Percentiles rank a stretch among this genome's conserved stretches.
These are phyloP conservation scores for Jimgerdemannia lactiflua DNA, from an alignment of 192 early-diverging fungal genomes.

Conservation along the genomic window DNA sequence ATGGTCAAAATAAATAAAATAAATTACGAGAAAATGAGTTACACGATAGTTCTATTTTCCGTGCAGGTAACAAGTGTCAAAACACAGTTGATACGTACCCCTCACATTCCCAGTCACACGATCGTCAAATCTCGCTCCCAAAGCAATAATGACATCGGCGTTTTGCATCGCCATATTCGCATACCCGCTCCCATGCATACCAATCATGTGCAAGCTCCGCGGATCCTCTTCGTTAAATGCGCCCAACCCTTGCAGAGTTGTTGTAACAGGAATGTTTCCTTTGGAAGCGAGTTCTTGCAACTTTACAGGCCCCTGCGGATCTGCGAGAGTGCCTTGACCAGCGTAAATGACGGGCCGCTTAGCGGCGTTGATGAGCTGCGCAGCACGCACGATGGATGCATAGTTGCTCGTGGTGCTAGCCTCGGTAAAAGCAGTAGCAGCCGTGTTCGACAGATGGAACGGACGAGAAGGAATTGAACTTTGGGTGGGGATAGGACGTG, in stretches of 20 bases:
- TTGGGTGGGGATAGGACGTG: slow-evolving; percentile 74
- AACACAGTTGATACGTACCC: slow-evolving; percentile 3
- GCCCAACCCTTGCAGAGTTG: slow-evolving; percentile 92
- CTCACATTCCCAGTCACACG: slow-evolving; percentile 92
- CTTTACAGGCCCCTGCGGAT: slow-evolving; percentile 77
- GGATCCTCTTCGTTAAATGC: slow-evolving; percentile 92
- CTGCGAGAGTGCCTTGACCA: slow-evolving; percentile 85
- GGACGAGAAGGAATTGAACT: slow-evolving; percentile 74
- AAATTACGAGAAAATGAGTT: slow-evolving; percentile 5
- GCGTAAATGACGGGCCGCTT: slow-evolving; percentile 94
- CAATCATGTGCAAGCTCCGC: slow-evolving; percentile 93
- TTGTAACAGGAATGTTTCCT: slow-evolving; percentile 96
- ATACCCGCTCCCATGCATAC: slow-evolving; percentile 98
- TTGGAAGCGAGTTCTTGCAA: slow-evolving; percentile 81
- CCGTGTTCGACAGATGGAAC: slow-evolving; percentile 47
- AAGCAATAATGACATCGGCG: slow-evolving; percentile 91
- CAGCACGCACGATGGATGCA: slow-evolving; percentile 64
- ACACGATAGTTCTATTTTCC: not conserved
- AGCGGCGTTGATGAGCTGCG: slow-evolving; percentile 83
- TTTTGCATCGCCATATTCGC: slow-evolving; percentile 98
- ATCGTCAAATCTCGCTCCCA: slow-evolving; percentile 98
- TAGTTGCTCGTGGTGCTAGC: slow-evolving; percentile 37
- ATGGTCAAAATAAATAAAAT: slow-evolving; percentile 20
- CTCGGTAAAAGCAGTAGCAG: slow-evolving; percentile 44
- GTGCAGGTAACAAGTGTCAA: not conserved